These are phyloP conservation scores for Colletotrichum tropicale DNA, from an alignment of 2,329 filamentous ascomycete species.

Conservation along the genomic window DNA sequence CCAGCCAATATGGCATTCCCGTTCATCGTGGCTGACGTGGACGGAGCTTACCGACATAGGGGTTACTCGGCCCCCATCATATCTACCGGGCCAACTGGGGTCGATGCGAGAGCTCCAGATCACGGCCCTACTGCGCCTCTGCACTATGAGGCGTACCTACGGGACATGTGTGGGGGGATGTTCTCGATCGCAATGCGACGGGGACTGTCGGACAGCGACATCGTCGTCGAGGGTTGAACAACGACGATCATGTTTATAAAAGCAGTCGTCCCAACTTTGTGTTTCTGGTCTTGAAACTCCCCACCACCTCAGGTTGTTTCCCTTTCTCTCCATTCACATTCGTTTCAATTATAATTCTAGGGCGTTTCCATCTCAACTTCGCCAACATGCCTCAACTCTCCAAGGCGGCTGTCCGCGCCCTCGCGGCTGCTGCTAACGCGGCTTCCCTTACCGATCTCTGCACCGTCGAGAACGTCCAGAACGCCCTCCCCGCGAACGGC, in stretches of 20 bases:
- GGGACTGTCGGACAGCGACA: not conserved
- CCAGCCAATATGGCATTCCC: not conserved
- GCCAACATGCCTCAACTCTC: not conserved
- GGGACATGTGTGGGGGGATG: not conserved
- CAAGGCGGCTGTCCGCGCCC: not conserved
- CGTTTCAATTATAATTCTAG: not conserved
- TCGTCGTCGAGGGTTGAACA: not conserved
- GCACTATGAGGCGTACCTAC: slow-evolving; percentile 5
- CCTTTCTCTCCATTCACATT: not conserved
- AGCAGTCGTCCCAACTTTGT: not conserved
- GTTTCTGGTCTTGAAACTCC: not conserved
- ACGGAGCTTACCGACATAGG: not conserved
- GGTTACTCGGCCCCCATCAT: not conserved
- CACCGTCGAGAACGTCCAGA: slow-evolving; percentile 24
- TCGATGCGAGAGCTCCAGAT: not conserved
- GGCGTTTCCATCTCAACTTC: not conserved
- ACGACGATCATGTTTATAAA: not conserved
- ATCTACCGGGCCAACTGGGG: not conserved
- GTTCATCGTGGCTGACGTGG: not conserved
- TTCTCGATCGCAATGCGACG: not conserved
- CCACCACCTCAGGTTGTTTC: not conserved
- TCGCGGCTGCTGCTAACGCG: slow-evolving; percentile 15
- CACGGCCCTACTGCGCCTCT: not conserved
- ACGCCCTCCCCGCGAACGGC: slow-evolving; percentile 24
- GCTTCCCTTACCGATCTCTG: slow-evolving; percentile 25